These are phyloP conservation scores for Kalaharituber pfeilii DNA, from an alignment of 2,329 filamentous ascomycete genomes.

Conservation along the genomic window DNA sequence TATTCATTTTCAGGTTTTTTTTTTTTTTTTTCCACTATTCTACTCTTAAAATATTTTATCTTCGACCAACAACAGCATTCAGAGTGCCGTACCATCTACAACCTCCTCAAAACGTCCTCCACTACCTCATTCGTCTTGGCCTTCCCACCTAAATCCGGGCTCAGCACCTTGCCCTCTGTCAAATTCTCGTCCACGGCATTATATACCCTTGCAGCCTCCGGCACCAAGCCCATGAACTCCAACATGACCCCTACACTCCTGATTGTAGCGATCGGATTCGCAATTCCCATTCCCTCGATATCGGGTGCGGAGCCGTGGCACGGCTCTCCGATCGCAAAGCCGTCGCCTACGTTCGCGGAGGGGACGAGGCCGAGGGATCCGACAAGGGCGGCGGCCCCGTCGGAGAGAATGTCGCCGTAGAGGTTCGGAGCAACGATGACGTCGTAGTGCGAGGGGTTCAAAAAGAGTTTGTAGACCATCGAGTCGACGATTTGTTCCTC, in stretches of 20 bases:
- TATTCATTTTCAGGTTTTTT: no score
- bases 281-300: conserved; percentile 80
- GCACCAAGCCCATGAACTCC: conserved; percentile 78
- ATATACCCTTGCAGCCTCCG: conserved; percentile 78
- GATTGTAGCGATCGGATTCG: conserved; percentile 91
- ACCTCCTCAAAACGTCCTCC: conserved; percentile 63
- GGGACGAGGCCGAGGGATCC: conserved; percentile 85
- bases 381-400: conserved; percentile 85
- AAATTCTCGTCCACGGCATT: conserved; percentile 80
- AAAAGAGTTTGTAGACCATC: conserved; percentile 99
- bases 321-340: conserved; percentile 91
- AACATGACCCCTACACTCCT: conserved; percentile 86
- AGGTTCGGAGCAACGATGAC: conserved; percentile 96
- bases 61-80: no score
- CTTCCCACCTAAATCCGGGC: conserved; percentile 75
- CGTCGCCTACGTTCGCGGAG: conserved; percentile 83
- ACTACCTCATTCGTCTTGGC: conserved; percentile 76
- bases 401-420: conserved; percentile 91
- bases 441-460: conserved; percentile 85
- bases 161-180: conserved; percentile 63
- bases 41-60: no score
- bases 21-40: no score
- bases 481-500: conserved; percentile 98
- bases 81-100: conserved; percentile 41
- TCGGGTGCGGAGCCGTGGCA: conserved; percentile 94